phyloP scores from a whole-genome alignment of 495 filamentous ascomycete genomes.

The Aspergillus mulundensis region DNA sequence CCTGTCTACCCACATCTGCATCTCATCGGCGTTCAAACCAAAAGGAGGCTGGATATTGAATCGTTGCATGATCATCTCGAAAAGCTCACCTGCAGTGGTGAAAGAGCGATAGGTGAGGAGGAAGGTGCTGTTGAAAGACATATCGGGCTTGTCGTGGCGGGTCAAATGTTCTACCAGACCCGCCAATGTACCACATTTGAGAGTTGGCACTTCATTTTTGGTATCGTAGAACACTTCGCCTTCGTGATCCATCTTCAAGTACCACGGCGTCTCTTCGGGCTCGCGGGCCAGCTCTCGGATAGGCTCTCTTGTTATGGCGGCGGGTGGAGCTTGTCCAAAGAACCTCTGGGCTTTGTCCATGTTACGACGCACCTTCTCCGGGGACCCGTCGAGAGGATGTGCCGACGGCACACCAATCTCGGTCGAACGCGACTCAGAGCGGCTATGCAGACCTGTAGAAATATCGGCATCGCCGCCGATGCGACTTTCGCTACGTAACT shows the following conservation, averaged over 20 bases:
- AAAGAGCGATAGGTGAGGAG: slow-evolving; percentile 95
- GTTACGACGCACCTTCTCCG: slow-evolving; percentile 60
- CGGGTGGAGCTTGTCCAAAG: slow-evolving; percentile 77
- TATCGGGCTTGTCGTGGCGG: slow-evolving; percentile 89
- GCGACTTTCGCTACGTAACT: slow-evolving; percentile 34
- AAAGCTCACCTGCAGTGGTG: slow-evolving; percentile 82
- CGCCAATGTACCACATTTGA: slow-evolving; percentile 84
- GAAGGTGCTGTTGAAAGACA: slow-evolving; percentile 97
- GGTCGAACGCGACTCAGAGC: slow-evolving; percentile 32
- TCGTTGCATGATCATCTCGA: slow-evolving; percentile 84
- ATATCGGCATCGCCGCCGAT: slow-evolving; percentile 31
- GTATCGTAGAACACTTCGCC: slow-evolving; percentile 84
- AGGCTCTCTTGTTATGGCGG: slow-evolving; percentile 43
- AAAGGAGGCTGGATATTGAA: slow-evolving; percentile 93
- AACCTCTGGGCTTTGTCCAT: slow-evolving; percentile 82
- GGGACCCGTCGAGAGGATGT: slow-evolving; percentile 54
- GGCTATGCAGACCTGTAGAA: slow-evolving; percentile 26
- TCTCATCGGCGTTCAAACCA: slow-evolving; percentile 68
- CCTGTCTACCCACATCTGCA: slow-evolving; percentile 82
- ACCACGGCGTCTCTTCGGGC: slow-evolving; percentile 75
- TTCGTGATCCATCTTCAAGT: slow-evolving; percentile 83
- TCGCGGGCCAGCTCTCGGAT: slow-evolving; percentile 45
- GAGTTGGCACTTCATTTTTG: slow-evolving; percentile 63
- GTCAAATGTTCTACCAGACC: slow-evolving; percentile 96
- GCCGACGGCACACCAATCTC: slow-evolving; percentile 62